A percentile compares a stretch with the other conserved stretches of the same genome.
These are phyloP conservation scores for Scheffersomyces insectosa DNA, from an alignment of 1,139 yeast species.

Conservation along the genomic window DNA sequence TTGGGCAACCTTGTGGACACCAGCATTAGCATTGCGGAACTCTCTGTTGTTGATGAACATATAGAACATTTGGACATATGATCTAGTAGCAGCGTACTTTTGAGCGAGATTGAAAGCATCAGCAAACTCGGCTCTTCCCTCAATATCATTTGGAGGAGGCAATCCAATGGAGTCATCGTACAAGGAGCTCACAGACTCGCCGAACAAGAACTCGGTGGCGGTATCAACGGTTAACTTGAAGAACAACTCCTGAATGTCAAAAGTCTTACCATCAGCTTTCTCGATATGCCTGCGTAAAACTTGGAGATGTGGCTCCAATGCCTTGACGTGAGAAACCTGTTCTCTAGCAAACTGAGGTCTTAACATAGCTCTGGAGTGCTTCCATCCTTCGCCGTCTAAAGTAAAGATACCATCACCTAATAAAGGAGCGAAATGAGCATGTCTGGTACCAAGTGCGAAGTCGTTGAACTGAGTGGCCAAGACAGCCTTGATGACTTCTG, in stretches of 20 bases:
- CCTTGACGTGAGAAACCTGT: constrained; percentile 26
- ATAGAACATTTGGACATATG: constrained; percentile 36
- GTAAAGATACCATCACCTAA: constrained; percentile 30
- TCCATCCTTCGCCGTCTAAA: constrained; percentile 28
- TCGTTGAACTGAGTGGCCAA: constrained; percentile 28
- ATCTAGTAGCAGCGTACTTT: constrained; percentile 35
- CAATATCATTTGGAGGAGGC: constrained; percentile 16
- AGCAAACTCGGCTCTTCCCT: constrained; percentile 40
- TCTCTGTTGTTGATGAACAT: constrained; percentile 29
- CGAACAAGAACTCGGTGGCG: constrained; percentile 60
- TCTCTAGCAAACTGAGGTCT: constrained; percentile 30
- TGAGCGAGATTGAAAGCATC: constrained; percentile 45
- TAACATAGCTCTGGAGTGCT: constrained; percentile 28
- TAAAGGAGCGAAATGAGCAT: constrained; percentile 19
- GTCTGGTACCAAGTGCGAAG: constrained; percentile 26
- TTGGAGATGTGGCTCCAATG: constrained; percentile 26
- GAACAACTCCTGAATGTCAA: constrained; percentile 52
- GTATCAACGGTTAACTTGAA: constrained; percentile 56
- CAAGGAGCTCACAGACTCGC: constrained; percentile 49
- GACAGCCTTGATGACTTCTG: constrained; percentile 25
- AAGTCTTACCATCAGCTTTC: constrained; percentile 14
- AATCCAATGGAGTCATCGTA: constrained; percentile 26
- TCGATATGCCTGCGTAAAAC: constrained; percentile 18
- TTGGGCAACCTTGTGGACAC: constrained; percentile 37
- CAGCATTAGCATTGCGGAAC: constrained; percentile 29